Base-by-base conservation (phyloP, 2,329 filamentous ascomycete species). In the Aspergillus proliferans region DNA sequence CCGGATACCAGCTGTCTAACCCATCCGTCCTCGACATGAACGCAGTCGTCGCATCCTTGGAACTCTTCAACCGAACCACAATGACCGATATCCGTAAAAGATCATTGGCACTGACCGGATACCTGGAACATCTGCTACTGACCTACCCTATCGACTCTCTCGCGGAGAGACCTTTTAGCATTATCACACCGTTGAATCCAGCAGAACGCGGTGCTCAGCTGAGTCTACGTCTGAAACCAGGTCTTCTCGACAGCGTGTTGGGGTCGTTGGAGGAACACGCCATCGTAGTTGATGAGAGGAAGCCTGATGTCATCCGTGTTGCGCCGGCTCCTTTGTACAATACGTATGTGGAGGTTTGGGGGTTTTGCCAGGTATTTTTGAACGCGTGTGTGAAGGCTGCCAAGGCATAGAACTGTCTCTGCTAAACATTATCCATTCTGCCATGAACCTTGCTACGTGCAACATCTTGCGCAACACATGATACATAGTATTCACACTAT, bases 291-390 rank as follows among this genome's bases (percentile, higher is more conserved):
- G 90, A 95, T 64, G 87, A 93, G 76, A 76, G 90, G 51, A 88
- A 87, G 66, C 90, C 91, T 1, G 84, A 91, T 63, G 90, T 95
- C 14, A 84, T 95, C 45, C 76, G 90, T 1, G 83, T 94, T 1
- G 88, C 90, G 2, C 90, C 91, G 1, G 85, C 87, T 39, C 89
- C 90, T 7, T 67, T 95, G 56, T 95, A 95, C 70, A 92, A 92
- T 61, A 82, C 80, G 0, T 94, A 87, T 64, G 75, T 77, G 51
- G 90, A 95, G 58, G 83, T 90, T 6, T 83, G 71, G 72, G 65
- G 69, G 14, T 88, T 88, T 62, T 76, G 73, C 46, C 66, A 69
- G 28, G 69, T 81, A 12, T 83, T 84, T 57, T 61, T 71, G 5
- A 60, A 68, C 38, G 79, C 77, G 3, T 79, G 75, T 54, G 62